Conservation (phyloP, 1,284 basidiomycete species). For the Boletus smithii region DNA sequence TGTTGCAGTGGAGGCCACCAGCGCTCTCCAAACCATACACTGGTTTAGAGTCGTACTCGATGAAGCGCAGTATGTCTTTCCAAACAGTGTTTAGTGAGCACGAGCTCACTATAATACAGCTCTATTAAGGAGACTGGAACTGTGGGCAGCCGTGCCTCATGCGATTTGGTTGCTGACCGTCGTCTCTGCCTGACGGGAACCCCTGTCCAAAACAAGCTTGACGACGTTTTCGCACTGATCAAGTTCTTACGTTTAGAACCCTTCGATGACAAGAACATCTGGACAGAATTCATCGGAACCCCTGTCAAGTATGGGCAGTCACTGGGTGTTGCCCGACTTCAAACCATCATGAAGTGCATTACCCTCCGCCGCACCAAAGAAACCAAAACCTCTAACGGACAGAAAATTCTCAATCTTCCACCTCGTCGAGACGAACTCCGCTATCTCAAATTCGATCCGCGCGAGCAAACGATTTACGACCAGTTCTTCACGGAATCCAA, state of each 20-base stretch:
- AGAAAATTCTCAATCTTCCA: constrained; percentile 83
- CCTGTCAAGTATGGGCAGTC: constrained; percentile 91
- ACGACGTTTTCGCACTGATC: constrained; percentile 95
- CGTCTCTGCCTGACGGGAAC: constrained; percentile 95
- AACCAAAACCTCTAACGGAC: constrained; percentile 76
- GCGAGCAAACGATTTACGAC: constrained; percentile 86
- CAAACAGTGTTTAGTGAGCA: constrained; percentile 2
- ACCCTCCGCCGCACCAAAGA: constrained; percentile 97
- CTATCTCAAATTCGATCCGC: constrained; percentile 78
- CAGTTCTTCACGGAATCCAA: constrained; percentile 86
- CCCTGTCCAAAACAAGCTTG: constrained; percentile 97
- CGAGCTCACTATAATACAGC: constrained; percentile 42
- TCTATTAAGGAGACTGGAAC: constrained; percentile 96
- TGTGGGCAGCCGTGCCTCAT: constrained; percentile 91
- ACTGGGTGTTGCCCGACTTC: constrained; percentile 90
- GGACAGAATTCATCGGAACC: constrained; percentile 90
- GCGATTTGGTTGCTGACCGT: constrained; percentile 91
- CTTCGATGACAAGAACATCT: constrained; percentile 88
- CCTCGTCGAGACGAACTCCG: constrained; percentile 84
- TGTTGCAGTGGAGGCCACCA: constrained; percentile 59
- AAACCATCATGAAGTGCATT: constrained; percentile 96
- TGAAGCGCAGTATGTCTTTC: constrained; percentile 85
- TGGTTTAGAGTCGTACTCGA: constrained; percentile 99
- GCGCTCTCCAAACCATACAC: constrained; percentile 91
- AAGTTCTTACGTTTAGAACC: constrained; percentile 93